These are phyloP conservation scores for Colletotrichum spinosum DNA, from an alignment of 2,329 filamentous ascomycete species.

Conservation along the genomic window DNA sequence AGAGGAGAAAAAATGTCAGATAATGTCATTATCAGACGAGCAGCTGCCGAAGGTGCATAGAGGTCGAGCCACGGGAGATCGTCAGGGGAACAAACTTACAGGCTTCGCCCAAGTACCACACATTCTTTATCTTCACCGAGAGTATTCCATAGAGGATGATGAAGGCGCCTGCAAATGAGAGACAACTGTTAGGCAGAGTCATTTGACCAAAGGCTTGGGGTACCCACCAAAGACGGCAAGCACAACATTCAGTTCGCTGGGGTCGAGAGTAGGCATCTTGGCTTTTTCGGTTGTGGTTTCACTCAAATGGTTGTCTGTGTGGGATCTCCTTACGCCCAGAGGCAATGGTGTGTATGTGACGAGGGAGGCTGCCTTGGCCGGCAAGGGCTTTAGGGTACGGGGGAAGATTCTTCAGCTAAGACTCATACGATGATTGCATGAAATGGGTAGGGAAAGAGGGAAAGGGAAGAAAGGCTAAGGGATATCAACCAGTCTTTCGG, in stretches of 20 bases:
- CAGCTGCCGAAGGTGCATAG: neutral
- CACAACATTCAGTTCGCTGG: constrained; percentile 60
- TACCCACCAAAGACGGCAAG: constrained; percentile 56
- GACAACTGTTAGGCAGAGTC: constrained; percentile 8
- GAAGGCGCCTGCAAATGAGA: constrained; percentile 54
- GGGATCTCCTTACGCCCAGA: constrained; percentile 13
- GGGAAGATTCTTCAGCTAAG: constrained; percentile 16
- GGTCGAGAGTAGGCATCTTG: constrained; percentile 41
- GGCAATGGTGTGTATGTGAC: constrained; percentile 21
- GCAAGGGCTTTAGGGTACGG: constrained; percentile 22
- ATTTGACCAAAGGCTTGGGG: neutral
- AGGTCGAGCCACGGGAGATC: neutral
- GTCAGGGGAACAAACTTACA: constrained; percentile 47
- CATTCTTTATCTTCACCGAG: constrained; percentile 63
- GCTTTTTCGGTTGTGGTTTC: constrained; percentile 16
- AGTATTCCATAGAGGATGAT: constrained; percentile 61
- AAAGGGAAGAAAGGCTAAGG: neutral
- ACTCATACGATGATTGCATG: constrained; percentile 17
- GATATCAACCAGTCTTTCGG: neutral
- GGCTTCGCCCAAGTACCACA: constrained; percentile 67
- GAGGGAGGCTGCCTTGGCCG: constrained; percentile 30
- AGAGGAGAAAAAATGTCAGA: constrained; percentile 9
- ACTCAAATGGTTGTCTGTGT: neutral
- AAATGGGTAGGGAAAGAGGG: neutral
- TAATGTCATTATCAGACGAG: neutral